Evolutionary conservation across 2,329 filamentous ascomycete genomes (phyloP), one percentile per base, ranked within the genome.

Genomic region (Teratosphaeria nubilosa): DNA sequence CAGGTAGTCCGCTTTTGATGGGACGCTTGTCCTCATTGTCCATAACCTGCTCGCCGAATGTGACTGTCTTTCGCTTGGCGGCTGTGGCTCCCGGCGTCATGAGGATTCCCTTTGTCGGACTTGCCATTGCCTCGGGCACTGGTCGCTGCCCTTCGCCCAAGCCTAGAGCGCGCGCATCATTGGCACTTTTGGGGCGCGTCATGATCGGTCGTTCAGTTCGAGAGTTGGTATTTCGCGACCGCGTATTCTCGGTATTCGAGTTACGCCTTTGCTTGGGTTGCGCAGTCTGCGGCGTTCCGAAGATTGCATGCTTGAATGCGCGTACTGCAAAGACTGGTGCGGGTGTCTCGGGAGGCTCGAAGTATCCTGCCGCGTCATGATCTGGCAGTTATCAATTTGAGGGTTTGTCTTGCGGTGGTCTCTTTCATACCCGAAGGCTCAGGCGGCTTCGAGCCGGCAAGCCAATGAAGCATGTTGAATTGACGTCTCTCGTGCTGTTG

Each of bases 301-400:
- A 86, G 58, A 87, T 72, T 51, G 82, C 81, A 60, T 83, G 82
- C 65, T 82, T 84, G 71, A 86, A 84, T 16, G 85, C 85, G 66
- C 84, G 84, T 58, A 85, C 80, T 20, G 84, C 84, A 68, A 87
- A 87, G 24, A 86, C 77, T 53, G 83, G 83, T 53, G 83, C 84
- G 9, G 85, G 84, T 1, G 85, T 86, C 63, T 85, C 82, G 54
- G 83, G 84, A 6, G 80, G 74, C 50, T 85, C 82, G 59, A 79
- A 67, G 59, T 75, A 72, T 50, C 72, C 74, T n/a, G 73, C 74
- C 51, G 75, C 69, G 58, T 68, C 68, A 9, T 66, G 62, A 57
- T 69, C 68, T 68, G 55, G 24, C n/a, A 24, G 30, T 20, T 25
- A 31, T 66, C n/a, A 48, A 16, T 16, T 48, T 20, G 16, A 11